Evolutionary conservation across 805 yeast species (phyloP).

Genomic region (Pichia californica): DNA sequence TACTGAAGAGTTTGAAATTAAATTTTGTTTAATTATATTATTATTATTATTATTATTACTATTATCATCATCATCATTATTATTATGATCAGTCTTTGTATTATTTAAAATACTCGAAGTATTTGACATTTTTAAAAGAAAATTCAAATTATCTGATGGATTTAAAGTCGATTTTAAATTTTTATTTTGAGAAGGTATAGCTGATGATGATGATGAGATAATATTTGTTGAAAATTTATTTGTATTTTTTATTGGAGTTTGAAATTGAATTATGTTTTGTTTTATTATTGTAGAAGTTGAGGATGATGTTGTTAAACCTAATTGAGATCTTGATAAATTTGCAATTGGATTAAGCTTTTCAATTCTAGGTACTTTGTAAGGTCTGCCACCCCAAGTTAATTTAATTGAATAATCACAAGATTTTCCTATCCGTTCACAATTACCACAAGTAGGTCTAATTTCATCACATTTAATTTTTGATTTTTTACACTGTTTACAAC

Average conservation of each 20-base stretch:
- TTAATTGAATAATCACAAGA: conserved; percentile 59
- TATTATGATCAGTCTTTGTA: background rate
- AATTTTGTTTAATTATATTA: background rate
- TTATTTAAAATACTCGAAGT: background rate
- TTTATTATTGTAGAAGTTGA: too few species aligned
- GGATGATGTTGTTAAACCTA: background rate
- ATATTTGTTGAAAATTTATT: too few species aligned
- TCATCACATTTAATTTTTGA: conserved; percentile 69
- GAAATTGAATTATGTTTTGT: background rate
- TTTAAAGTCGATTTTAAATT: conserved; percentile 3
- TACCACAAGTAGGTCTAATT: conserved; percentile 51
- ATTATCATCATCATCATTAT: background rate
- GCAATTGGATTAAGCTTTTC: conserved; percentile 28
- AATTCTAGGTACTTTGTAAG: conserved; percentile 41
- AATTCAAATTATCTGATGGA: conserved; percentile 16
- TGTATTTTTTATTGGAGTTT: background rate
- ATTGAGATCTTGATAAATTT: conserved; percentile 16
- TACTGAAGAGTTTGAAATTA: background rate
- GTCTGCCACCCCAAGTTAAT: conserved; percentile 73
- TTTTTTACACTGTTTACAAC: conserved; percentile 57
- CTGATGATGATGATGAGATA: too few species aligned
- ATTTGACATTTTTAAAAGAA: conserved; percentile 10
- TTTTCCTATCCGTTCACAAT: conserved; percentile 42
- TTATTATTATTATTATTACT: background rate
- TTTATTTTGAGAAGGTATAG: background rate